Conservation (phyloP, 164 flowering plant genomes). For the Annona cherimola region DNA sequence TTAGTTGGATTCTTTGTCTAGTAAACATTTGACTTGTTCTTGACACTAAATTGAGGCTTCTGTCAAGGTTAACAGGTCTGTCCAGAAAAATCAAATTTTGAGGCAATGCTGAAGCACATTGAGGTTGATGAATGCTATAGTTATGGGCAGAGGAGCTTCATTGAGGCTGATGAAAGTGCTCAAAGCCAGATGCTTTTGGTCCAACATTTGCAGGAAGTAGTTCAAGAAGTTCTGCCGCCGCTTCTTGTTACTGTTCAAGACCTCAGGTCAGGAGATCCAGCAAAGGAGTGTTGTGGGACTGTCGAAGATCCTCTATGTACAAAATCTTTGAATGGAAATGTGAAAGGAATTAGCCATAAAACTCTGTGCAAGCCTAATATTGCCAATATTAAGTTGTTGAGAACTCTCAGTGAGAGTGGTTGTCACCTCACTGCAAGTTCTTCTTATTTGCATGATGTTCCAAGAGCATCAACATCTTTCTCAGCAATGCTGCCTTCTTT, state of each 20-base stretch:
- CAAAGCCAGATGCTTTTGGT: conserved; percentile 23
- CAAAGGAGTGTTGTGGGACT: conserved; percentile 7
- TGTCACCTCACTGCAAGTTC: conserved; percentile 32
- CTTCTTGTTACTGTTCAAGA: conserved; percentile 22
- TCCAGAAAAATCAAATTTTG: conserved; percentile 55
- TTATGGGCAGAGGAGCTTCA: conserved; percentile 13
- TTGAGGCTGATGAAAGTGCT: conserved; percentile 8
- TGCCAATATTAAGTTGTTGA: conserved; percentile 46
- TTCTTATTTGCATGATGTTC: conserved; percentile 22
- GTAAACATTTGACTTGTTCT: neutral
- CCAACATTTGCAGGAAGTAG: conserved; percentile 49
- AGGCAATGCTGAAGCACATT: conserved; percentile 49
- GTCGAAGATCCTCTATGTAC: conserved; percentile 12
- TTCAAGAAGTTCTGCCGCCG: conserved; percentile 53
- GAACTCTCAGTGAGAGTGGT: conserved; percentile 35
- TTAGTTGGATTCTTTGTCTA: neutral
- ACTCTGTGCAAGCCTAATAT: conserved; percentile 18
- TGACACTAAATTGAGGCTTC: conserved; percentile 20
- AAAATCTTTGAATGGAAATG: conserved; percentile 7
- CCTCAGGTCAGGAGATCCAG: conserved; percentile 16
- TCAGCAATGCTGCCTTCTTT: conserved; percentile 62
- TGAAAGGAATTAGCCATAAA: conserved; percentile 9
- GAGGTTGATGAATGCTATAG: conserved; percentile 56
- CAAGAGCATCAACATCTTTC: conserved; percentile 35
- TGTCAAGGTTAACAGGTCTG: conserved; percentile 65